These are phyloP conservation scores for Alternaria burnsii DNA, from an alignment of 2,329 filamentous ascomycete species.

Conservation along the genomic window DNA sequence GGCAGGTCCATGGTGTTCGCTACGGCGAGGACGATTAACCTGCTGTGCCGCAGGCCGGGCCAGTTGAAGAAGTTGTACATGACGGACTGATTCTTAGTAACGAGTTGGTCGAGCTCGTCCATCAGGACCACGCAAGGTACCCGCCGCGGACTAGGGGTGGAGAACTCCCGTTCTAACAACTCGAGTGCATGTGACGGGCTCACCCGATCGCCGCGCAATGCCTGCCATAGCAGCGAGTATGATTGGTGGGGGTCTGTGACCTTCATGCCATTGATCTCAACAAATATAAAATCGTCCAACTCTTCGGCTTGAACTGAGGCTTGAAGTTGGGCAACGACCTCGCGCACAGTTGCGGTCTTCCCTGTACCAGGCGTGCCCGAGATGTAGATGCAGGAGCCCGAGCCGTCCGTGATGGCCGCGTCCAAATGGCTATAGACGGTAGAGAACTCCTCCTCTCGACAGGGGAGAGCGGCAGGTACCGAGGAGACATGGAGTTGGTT, in stretches of 20 bases:
- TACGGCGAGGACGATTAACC: slow-evolving; percentile 93
- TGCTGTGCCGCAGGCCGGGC: slow-evolving; percentile 89
- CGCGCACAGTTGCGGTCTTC: slow-evolving; percentile 95
- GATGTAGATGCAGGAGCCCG: slow-evolving; percentile 97
- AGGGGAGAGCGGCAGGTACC: slow-evolving; percentile 87
- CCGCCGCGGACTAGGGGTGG: slow-evolving; percentile 84
- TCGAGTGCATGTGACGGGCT: slow-evolving; percentile 91
- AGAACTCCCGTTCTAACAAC: slow-evolving; percentile 91
- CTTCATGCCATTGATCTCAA: slow-evolving; percentile 99
- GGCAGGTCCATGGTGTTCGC: slow-evolving; percentile 99
- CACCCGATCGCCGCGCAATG: slow-evolving; percentile 89
- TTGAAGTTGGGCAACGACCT: slow-evolving; percentile 89
- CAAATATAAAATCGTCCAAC: slow-evolving; percentile 97
- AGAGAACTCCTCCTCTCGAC: slow-evolving; percentile 89
- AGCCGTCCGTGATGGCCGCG: slow-evolving; percentile 90
- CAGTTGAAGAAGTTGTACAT: slow-evolving; percentile 99
- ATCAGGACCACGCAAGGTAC: slow-evolving; percentile 97
- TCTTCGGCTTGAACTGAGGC: slow-evolving; percentile 88
- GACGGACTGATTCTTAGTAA: slow-evolving; percentile 98
- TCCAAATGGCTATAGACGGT: slow-evolving; percentile 94
- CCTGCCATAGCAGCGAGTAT: slow-evolving; percentile 95
- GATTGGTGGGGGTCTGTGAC: slow-evolving; percentile 97
- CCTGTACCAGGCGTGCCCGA: slow-evolving; percentile 98
- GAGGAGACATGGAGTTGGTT: slow-evolving; percentile 92
- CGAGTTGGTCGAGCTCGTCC: slow-evolving; percentile 97